phyloP scores from a whole-genome alignment of 352 stramenopile species.

The Globisporangium camurandrum region DNA sequence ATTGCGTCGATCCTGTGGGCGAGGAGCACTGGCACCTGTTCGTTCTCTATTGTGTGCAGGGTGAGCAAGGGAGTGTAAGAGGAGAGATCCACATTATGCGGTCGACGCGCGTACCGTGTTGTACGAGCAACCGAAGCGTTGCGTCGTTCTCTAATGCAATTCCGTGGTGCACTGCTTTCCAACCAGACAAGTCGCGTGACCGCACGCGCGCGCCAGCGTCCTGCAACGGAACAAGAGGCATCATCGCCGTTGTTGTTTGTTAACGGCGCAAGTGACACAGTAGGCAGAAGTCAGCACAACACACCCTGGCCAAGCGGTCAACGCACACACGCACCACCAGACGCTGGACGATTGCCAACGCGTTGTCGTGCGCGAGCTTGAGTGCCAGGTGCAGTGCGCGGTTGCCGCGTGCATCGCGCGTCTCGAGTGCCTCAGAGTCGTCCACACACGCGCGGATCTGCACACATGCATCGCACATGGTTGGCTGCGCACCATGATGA shows the following conservation, averaged over 20 bases:
- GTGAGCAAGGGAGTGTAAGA: not conserved
- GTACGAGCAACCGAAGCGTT: constrained; percentile 40
- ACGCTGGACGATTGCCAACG: constrained; percentile 37
- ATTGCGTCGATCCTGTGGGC: constrained; percentile 44
- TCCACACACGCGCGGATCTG: constrained; percentile 37
- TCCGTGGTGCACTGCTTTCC: constrained; percentile 61
- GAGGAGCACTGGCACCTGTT: constrained; percentile 41
- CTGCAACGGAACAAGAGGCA: constrained; percentile 15
- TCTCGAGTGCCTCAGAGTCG: constrained; percentile 31
- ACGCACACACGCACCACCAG: constrained; percentile 40
- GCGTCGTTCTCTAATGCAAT: constrained; percentile 59
- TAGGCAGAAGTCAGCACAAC: too few species aligned
- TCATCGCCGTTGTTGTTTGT: not conserved
- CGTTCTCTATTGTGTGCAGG: constrained; percentile 58
- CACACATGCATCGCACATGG: constrained; percentile 6
- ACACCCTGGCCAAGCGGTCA: too few species aligned
- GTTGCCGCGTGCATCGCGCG: constrained; percentile 45
- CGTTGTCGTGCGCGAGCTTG: constrained; percentile 61
- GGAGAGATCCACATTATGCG: not conserved
- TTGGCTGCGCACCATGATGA: not conserved
- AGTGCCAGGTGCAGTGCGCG: constrained; percentile 55
- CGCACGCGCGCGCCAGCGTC: constrained; percentile 51
- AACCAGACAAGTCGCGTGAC: constrained; percentile 45
- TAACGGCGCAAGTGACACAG: too few species aligned
- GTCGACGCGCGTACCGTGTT: constrained; percentile 17